Evolutionary conservation across 2,329 filamentous ascomycete genomes (phyloP), one percentile per base, ranked within the genome.

Genomic region (Chaetomiaceae sp.): DNA sequence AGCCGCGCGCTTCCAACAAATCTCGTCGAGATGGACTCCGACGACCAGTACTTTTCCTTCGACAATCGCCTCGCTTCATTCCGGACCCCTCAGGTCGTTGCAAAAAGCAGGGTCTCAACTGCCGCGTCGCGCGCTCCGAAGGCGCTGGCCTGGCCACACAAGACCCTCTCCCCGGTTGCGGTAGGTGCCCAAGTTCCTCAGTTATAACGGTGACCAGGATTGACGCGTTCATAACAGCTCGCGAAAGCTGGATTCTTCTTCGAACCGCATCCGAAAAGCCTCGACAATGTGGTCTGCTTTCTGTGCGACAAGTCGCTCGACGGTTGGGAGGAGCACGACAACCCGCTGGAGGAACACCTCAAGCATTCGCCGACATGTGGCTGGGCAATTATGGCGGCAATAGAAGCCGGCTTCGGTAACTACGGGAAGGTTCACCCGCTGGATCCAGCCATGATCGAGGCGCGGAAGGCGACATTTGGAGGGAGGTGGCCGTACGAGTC

Each of bases 161-260:
- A 79, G 56, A 76, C 71, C 23, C 81, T 88, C 1, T 74, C 81
- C 1, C 76, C 85, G 12, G 76, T 81, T 58, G 79, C 85, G 58
- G 86, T 88, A 72, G 59, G 70, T 63, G 5, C 17, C 13, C n/a
- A 21, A 16, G 8, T 7, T 35, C 17, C n/a, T 30, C 14, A n/a
- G 14, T 7, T 33, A 12, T 10, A 27, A 33, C 30, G 5, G 12
- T 8, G 30, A n/a, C 7, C 7, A 33, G 14, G 5, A 33, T 56
- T 60, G 68, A 65, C 50, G 63, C 67, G 63, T 48, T 12, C 46
- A 21, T 42, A 49, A 14, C 65, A 96, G 87, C 84, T 99, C 62
- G 92, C 93, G 4, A 83, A 81, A 63, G 92, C 93, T 50, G 93
- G 93, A 33, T 96, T 99, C 72, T 93, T 86, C 71, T 97, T 89